Evolutionary conservation across 2,329 filamentous ascomycete genomes (phyloP), one percentile per base, ranked within the genome.

Genomic region (Huntiella savannae): DNA sequence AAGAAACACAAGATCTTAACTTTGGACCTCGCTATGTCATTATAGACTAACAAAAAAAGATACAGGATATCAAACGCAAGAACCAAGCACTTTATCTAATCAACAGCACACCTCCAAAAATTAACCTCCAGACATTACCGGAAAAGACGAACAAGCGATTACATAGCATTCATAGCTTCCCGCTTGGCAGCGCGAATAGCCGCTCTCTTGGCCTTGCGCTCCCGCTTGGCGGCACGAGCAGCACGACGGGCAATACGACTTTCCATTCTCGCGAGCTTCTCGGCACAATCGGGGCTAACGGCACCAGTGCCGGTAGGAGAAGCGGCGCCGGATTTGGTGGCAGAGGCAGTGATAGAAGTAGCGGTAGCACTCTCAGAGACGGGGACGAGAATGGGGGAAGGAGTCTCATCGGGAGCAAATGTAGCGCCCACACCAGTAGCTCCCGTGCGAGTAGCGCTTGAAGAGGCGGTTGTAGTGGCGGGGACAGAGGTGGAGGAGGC

Each of bases 401-500:
- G 47, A n/a, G 47, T 49, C 42, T 40, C 47, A 6, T 33, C 47
- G 6, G 47, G 38, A 6, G 43, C 42, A 36, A 49, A 45, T 1
- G 43, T 46, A 12, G 47, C 32, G 47, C 38, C 33, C 39, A 49
- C n/a, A 13, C 47, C 43, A 22, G 47, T 45, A 15, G 39, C 33
- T 7, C 33, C 41, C 32, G 37, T 19, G n/a, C 40, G 39, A 3
- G 22, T 28, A 3, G 15, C 16, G 16, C 6, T 34, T 5, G 33
- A 37, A 8, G 10, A 17, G 11, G 40, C n/a, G 2, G 41, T 43
- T 3, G 41, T 34, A 16, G 40, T 42, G 7, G n/a, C 16, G 13
- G 38, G 36, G 17, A 28, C 33, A 36, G 34, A 45, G 19, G 22
- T 36, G 1, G 33, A 38, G 5, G 38, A 10, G 10, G 42, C 28